These are phyloP conservation scores for Aurantiochytrium sp. DNA, from an alignment of 108 stramenopile genomes.

Conservation along the genomic window DNA sequence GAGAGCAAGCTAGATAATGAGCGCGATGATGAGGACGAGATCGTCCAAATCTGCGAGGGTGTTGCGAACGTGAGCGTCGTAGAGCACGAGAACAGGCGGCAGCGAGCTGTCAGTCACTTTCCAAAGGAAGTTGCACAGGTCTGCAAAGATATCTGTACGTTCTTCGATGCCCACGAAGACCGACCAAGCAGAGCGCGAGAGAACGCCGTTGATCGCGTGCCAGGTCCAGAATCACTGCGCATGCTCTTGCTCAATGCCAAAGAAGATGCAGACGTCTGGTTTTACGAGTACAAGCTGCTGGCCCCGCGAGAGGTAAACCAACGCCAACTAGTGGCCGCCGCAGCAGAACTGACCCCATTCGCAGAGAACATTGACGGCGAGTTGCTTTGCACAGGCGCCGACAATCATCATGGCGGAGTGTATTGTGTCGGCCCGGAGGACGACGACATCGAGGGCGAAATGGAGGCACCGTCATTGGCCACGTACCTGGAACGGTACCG, in stretches of 20 bases:
- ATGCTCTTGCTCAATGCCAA: background rate
- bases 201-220: background rate
- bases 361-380: conserved; percentile 6
- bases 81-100: background rate
- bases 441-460: background rate
- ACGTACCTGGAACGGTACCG: background rate
- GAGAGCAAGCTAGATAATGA: background rate
- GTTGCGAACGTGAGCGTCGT: background rate
- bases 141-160: background rate
- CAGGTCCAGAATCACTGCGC: background rate
- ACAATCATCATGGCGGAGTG: background rate
- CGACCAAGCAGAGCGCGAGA: background rate
- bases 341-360: background rate
- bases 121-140: background rate
- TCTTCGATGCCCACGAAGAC: background rate
- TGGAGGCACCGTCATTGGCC: background rate
- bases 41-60: background rate
- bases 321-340: background rate
- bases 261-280: background rate
- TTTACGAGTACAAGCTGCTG: background rate
- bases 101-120: background rate
- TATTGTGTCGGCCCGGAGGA: background rate
- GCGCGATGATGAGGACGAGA: background rate
- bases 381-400: background rate
- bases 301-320: background rate